phyloP scores from a whole-genome alignment of 345 rosid genomes.

The Boechera divaricarpa region DNA sequence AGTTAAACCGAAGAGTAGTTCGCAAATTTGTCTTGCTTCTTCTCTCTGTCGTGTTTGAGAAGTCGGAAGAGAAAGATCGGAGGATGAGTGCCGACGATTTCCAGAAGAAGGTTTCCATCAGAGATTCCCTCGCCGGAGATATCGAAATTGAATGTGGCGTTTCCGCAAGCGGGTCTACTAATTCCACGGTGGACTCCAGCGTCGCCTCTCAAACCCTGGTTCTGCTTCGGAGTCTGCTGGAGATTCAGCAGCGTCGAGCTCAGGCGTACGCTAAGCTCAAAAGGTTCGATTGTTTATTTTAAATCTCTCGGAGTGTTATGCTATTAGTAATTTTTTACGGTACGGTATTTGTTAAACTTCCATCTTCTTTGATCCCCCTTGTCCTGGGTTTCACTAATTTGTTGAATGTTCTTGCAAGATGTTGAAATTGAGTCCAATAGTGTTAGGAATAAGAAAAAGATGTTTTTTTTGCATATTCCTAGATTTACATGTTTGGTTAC shows the following conservation, averaged over 20 bases:
- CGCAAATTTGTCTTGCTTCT: background rate
- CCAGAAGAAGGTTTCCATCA: constrained; percentile 63
- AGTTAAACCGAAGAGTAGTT: constrained; percentile 10
- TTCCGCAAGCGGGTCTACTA: constrained; percentile 15
- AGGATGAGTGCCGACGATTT: constrained; percentile 66
- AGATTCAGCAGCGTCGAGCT: constrained; percentile 85
- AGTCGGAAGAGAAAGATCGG: constrained; percentile 19
- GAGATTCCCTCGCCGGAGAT: constrained; percentile 53
- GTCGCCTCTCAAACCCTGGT: constrained; percentile 47
- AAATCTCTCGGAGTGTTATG: background rate
- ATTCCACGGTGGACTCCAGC: constrained; percentile 6
- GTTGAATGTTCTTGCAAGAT: background rate
- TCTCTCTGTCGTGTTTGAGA: constrained; percentile 32
- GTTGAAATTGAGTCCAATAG: background rate
- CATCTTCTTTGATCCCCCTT: background rate
- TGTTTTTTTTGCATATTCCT: background rate
- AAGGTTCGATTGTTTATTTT: constrained; percentile 45
- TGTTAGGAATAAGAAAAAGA: background rate
- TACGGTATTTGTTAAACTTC: background rate
- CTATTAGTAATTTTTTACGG: background rate
- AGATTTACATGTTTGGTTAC: constrained; percentile 13
- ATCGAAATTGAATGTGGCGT: background rate
- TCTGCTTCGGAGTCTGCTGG: constrained; percentile 69
- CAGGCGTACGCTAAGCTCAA: constrained; percentile 83
- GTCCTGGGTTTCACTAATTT: background rate